These are phyloP conservation scores for Evansstolkia leycettana DNA, from an alignment of 495 filamentous ascomycete species.

Conservation along the genomic window DNA sequence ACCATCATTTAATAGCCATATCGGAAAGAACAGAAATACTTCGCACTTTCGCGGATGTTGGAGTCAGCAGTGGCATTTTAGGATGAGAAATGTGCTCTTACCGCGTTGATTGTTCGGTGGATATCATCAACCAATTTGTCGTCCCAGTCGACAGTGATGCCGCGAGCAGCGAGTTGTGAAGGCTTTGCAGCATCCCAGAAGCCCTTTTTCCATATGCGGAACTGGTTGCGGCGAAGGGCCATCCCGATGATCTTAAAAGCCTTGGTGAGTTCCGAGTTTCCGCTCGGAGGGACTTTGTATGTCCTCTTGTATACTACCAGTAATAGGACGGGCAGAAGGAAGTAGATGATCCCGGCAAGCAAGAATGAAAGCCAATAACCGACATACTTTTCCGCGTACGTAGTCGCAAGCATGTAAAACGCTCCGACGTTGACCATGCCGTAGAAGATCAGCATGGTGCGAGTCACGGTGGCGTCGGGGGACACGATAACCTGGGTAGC, in stretches of 20 bases:
- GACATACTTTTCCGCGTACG: constrained; percentile 61
- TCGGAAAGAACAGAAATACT: background rate
- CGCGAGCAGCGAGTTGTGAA: constrained; percentile 25
- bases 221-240: constrained; percentile 46
- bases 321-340: constrained; percentile 49
- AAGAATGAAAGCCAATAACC: constrained; percentile 61
- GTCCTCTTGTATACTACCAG: constrained; percentile 46
- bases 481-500: constrained; percentile 68
- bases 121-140: constrained; percentile 53
- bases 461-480: constrained; percentile 43
- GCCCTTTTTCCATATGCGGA: constrained; percentile 34
- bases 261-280: too few relatives aligned
- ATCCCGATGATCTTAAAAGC: constrained; percentile 46
- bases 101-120: constrained; percentile 36
- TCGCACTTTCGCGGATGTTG: too few relatives aligned
- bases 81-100: constrained; percentile 26
- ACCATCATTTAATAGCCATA: constrained; percentile 30
- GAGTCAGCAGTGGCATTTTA: too few relatives aligned
- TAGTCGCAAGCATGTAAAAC: constrained; percentile 32
- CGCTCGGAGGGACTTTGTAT: too few relatives aligned
- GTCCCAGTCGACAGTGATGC: constrained; percentile 8
- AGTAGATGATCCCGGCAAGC: constrained; percentile 45
- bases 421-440: constrained; percentile 59
- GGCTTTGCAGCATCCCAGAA: constrained; percentile 52
- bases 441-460: constrained; percentile 33